These are phyloP conservation scores for Canna indica DNA, from an alignment of 176 grass and related monocot species.

Conservation along the genomic window DNA sequence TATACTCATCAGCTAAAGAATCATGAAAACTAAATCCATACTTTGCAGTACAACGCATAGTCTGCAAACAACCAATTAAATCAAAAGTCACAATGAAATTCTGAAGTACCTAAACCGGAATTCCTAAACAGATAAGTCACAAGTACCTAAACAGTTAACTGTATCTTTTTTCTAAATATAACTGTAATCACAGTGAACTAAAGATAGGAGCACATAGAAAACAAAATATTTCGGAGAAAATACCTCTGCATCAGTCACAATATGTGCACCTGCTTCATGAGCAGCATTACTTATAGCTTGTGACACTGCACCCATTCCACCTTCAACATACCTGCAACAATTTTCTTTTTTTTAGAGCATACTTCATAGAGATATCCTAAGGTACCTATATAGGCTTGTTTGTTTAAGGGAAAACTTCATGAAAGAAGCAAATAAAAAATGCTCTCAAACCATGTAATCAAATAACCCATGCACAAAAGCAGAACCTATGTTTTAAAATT, in stretches of 20 bases:
- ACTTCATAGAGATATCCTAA: conserved; percentile 13
- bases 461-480: too few relatives aligned
- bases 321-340: conserved; percentile 82
- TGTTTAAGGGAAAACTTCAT: neutral
- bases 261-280: conserved; percentile 70
- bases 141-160: neutral
- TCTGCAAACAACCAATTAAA: neutral
- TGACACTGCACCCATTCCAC: conserved; percentile 95
- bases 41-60: neutral
- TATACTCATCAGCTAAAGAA: neutral
- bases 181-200: neutral
- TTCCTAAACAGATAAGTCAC: neutral
- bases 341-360: conserved; percentile 16
- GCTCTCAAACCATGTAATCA: neutral
- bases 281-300: conserved; percentile 94
- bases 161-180: neutral
- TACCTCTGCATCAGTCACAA: conserved; percentile 91
- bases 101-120: too few relatives aligned
- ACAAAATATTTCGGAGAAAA: neutral
- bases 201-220: neutral
- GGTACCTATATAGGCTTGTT: conserved; percentile 10
- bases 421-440: neutral
- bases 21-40: neutral
- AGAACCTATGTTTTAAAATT: too few relatives aligned
- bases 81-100: neutral